phyloP scores from a whole-genome alignment of 192 early-diverging fungal genomes.

The Backusella westeae region DNA sequence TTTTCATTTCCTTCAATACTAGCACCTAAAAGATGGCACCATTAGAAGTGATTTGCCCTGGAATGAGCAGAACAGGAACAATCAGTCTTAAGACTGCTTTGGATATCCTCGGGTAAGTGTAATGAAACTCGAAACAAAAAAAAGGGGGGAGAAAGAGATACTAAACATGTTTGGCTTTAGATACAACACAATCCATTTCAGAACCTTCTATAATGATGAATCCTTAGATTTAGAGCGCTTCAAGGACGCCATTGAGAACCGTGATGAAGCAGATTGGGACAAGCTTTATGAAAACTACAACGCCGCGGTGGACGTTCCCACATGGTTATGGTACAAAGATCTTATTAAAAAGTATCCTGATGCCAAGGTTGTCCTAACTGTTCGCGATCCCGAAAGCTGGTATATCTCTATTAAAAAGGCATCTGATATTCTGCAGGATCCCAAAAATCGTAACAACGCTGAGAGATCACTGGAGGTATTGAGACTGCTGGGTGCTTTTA shows the following conservation, averaged over 20 bases:
- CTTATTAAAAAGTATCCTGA: conserved; percentile 27
- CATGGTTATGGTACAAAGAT: conserved; percentile 19
- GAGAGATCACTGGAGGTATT: neutral
- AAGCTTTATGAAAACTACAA: neutral
- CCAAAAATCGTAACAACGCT: neutral
- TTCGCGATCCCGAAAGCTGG: conserved; percentile 20
- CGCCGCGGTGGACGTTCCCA: conserved; percentile 18
- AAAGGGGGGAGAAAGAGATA: neutral
- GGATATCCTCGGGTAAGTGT: neutral
- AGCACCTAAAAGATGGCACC: neutral
- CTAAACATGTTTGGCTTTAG: neutral
- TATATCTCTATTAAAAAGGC: conserved; percentile 9
- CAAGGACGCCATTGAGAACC: neutral
- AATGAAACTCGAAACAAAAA: neutral
- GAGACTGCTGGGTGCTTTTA: neutral
- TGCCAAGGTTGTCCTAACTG: conserved; percentile 29
- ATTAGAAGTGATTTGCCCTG: neutral
- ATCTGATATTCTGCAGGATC: neutral
- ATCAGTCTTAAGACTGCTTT: neutral
- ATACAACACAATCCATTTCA: neutral
- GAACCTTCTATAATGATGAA: neutral
- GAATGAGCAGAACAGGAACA: neutral
- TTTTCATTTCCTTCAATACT: neutral
- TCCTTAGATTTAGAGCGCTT: neutral
- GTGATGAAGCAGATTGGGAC: conserved; percentile 3